Evolutionary conservation across 371 early-diverging fungal genomes (phyloP).

Genomic region (Mortierella sp.): DNA sequence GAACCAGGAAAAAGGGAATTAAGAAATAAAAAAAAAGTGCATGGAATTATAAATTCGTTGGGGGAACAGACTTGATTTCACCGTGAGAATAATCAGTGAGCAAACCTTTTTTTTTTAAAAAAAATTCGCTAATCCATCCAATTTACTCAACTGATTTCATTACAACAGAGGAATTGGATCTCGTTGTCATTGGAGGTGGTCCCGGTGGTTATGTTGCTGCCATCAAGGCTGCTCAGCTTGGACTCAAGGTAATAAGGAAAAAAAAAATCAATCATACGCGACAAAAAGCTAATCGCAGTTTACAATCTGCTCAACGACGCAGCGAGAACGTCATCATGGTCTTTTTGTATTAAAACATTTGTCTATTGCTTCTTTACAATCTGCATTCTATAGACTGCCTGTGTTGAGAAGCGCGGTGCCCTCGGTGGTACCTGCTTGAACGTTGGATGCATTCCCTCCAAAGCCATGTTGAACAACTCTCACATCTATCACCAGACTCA

Average conservation of each 20-base stretch:
- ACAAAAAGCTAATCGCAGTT: too few species aligned
- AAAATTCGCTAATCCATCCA: too few species aligned
- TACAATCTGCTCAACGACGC: not conserved
- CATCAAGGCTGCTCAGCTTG: constrained; percentile 98
- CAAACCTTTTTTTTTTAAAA: constrained; percentile 1
- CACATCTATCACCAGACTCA: constrained; percentile 95
- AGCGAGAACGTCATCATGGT: constrained; percentile 9
- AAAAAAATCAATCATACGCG: not conserved
- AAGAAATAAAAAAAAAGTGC: not conserved
- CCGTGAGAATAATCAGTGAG: constrained; percentile 47
- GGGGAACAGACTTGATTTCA: not conserved
- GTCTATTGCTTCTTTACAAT: too few species aligned
- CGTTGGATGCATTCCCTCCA: constrained; percentile 99
- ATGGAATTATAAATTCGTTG: constrained; percentile 10
- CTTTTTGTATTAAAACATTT: not conserved
- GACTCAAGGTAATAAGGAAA: constrained; percentile 82
- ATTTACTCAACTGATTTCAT: not conserved
- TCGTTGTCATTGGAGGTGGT: constrained; percentile 95
- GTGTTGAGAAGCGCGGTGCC: constrained; percentile 96
- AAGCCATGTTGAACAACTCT: constrained; percentile 98
- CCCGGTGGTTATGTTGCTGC: constrained; percentile 99
- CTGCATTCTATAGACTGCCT: constrained; percentile 80
- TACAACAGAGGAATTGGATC: constrained; percentile 75
- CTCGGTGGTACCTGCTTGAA: constrained; percentile 99
- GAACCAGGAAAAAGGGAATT: not conserved